A percentile compares a stretch with the other conserved stretches of the same genome.
Evolutionary conservation across 768 basidiomycete genomes (phyloP).

Genomic region (Rhizopogon vesiculosus): DNA sequence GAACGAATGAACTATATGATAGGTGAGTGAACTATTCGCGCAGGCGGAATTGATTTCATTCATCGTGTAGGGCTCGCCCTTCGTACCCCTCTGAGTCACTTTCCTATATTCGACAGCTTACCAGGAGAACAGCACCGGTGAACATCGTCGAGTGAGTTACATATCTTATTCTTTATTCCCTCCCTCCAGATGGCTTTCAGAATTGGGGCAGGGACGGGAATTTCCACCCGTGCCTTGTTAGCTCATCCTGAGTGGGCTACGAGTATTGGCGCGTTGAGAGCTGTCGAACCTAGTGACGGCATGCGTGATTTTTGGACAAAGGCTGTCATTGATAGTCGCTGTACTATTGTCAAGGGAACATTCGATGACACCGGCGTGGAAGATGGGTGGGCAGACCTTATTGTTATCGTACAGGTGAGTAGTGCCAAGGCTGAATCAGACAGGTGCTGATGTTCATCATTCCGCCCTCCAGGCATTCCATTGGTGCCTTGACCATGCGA

Average conservation of each 20-base stretch:
- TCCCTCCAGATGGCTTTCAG: slow-evolving; percentile 31
- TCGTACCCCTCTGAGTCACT: slow-evolving; percentile 71
- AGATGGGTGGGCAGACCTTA: slow-evolving; percentile 68
- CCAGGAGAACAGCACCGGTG: slow-evolving; percentile 35
- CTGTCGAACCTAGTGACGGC: slow-evolving; percentile 81
- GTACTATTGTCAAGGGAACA: slow-evolving; percentile 53
- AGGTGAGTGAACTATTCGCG: slow-evolving; percentile 40
- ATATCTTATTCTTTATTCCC: not conserved
- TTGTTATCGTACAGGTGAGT: slow-evolving; percentile 71
- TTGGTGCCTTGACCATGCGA: slow-evolving; percentile 82
- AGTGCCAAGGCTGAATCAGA: not conserved
- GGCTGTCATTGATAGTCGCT: slow-evolving; percentile 48
- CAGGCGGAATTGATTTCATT: slow-evolving; percentile 1
- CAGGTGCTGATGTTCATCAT: no score
- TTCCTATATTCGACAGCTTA: slow-evolving; percentile 50
- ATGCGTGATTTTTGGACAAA: slow-evolving; percentile 74
- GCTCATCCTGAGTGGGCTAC: slow-evolving; percentile 54
- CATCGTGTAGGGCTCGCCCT: slow-evolving; percentile 61
- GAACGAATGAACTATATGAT: slow-evolving; percentile 83
- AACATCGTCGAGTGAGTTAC: slow-evolving; percentile 66
- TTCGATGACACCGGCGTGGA: slow-evolving; percentile 61
- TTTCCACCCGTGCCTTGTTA: slow-evolving; percentile 81
- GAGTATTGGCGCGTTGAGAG: slow-evolving; percentile 49
- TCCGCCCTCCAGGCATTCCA: slow-evolving; percentile 68
- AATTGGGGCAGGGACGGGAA: slow-evolving; percentile 81